Conservation (phyloP, 805 yeast genomes). For the Ogataea zsoltii region DNA sequence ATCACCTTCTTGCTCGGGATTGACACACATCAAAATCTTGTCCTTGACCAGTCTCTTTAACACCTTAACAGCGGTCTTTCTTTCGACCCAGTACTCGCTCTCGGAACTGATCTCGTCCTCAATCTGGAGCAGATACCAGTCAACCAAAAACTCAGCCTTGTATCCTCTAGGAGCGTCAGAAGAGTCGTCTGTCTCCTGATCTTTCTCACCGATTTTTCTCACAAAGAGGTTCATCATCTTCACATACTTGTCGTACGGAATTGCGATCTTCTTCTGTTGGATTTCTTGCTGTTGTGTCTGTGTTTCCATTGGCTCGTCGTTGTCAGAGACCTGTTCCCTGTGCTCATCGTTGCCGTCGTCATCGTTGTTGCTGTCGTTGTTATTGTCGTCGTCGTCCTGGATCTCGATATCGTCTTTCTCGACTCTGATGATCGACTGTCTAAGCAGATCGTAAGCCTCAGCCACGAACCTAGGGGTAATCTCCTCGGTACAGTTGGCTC, state of each 20-base stretch:
- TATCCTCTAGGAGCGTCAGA: slow-evolving; percentile 52
- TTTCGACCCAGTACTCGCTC: slow-evolving; percentile 68
- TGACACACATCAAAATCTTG: slow-evolving; percentile 72
- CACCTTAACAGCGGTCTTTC: slow-evolving; percentile 74
- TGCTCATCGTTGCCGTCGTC: slow-evolving; percentile 37
- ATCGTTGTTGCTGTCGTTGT: slow-evolving; percentile 29
- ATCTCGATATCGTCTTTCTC: slow-evolving; percentile 91
- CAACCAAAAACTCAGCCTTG: slow-evolving; percentile 66
- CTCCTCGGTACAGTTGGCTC: slow-evolving; percentile 92
- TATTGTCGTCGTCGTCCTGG: slow-evolving; percentile 56
- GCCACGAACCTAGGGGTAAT: slow-evolving; percentile 83
- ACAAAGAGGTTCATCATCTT: slow-evolving; percentile 81
- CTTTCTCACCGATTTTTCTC: slow-evolving; percentile 41
- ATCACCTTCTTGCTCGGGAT: slow-evolving; percentile 42
- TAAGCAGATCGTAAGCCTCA: slow-evolving; percentile 86
- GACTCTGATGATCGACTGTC: slow-evolving; percentile 90
- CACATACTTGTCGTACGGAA: slow-evolving; percentile 85
- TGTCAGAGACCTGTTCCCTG: slow-evolving; percentile 12
- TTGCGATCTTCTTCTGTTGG: slow-evolving; percentile 42
- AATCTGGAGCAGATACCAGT: slow-evolving; percentile 75
- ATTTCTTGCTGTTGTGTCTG: slow-evolving; percentile 6
- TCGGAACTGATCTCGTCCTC: slow-evolving; percentile 73
- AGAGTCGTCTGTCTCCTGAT: not conserved
- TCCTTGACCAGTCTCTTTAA: slow-evolving; percentile 82
- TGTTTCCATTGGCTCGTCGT: slow-evolving; percentile 10